Evolutionary conservation across 306 rosid genomes (phyloP).

Genomic region (Rosa lucieae): DNA sequence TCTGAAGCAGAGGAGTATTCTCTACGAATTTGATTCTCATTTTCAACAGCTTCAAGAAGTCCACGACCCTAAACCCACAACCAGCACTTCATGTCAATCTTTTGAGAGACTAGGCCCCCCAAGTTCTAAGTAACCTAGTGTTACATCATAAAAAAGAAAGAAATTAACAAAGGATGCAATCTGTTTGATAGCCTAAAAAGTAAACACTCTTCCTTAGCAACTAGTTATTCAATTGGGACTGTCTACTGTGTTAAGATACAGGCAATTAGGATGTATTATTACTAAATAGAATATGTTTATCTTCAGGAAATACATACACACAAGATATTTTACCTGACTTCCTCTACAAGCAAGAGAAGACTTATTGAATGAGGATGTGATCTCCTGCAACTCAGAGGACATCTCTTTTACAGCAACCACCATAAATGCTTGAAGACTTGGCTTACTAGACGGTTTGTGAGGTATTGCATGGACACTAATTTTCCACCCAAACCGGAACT

Average conservation of each 20-base stretch:
- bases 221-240: background rate
- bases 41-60: slow-evolving; percentile 65
- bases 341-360: slow-evolving; percentile 54
- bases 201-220: background rate
- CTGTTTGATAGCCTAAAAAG: background rate
- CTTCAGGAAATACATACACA: slow-evolving; percentile 9
- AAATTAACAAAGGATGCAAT: background rate
- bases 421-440: slow-evolving; percentile 77
- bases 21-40: slow-evolving; percentile 70
- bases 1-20: slow-evolving; percentile 64
- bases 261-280: background rate
- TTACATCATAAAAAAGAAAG: background rate
- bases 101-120: slow-evolving; percentile 18
- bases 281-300: slow-evolving; percentile 21
- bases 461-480: slow-evolving; percentile 73
- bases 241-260: background rate
- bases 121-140: background rate
- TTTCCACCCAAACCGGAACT: slow-evolving; percentile 91
- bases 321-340: slow-evolving; percentile 61
- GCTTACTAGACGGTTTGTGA: slow-evolving; percentile 53
- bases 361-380: slow-evolving; percentile 46
- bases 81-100: slow-evolving; percentile 29
- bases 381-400: slow-evolving; percentile 55
- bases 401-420: slow-evolving; percentile 76
- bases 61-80: slow-evolving; percentile 58